Evolutionary conservation across 352 stramenopile genomes (phyloP), one percentile per base, ranked within the genome.

Genomic region (Phytophthora cryptogea): DNA sequence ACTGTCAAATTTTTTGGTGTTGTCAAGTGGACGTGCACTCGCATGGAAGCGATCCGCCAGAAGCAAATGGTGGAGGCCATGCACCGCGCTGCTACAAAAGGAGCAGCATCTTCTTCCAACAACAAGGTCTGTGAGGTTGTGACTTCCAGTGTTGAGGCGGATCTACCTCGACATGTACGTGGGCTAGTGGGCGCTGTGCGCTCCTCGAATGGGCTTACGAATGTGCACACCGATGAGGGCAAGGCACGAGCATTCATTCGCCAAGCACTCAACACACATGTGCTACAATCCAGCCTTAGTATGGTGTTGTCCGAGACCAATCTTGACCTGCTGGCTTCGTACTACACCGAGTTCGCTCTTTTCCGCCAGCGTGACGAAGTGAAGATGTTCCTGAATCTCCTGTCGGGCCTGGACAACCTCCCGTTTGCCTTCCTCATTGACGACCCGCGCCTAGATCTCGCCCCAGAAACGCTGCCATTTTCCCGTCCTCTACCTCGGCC

Each of bases 1-100:
- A 90, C 80, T 2, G 85, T 94, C 67, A 89, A 94, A 53, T 94
- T 92, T 68, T 94, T 92, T 43, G 85, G 85, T 14, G 72, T 92
- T 4, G 78, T 89, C 58, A 94, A 94, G 68, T 94, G 85, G 85
- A 92, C 83, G 10, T 94, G 83, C 68, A 90, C 85, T 27, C 70
- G 85, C 33, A 74, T 94, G 35, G 82, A 88, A 57, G 78, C 82
- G 11, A 80, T 92, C 40, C 77, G 81, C 17, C 74, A 86, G 66
- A 78, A 79, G 48, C 84, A 90, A 50, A 70, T 84, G 66, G 56
- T 90, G 36, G 68, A 88, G 16, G 79, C 73, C 37, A 88, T 90
- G 74, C 78, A 86, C n/a, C 68, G 67, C 14, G 78, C 70, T 16
- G 59, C 40, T 8, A 41, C 55, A 7, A 70, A 51, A n/a, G 62